Evolutionary conservation across 139 green algal species (phyloP), one percentile per base, ranked within the genome.

Genomic region (Trebouxia sp.): DNA sequence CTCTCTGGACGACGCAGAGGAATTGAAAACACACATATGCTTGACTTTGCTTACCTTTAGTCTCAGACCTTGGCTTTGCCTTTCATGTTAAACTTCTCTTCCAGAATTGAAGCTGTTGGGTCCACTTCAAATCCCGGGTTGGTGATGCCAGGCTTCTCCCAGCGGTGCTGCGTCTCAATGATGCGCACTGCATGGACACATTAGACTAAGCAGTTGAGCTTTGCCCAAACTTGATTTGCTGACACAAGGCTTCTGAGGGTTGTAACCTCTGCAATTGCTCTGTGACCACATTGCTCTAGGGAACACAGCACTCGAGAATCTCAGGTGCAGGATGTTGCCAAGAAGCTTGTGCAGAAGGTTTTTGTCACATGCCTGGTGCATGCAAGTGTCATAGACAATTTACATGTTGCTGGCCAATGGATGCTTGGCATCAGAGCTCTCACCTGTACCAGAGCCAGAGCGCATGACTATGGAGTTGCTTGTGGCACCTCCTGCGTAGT

Each of bases 391-490:
- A 72, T 38, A 22, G n/a, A n/a, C 47, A 79, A 56, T 14, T 6
- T 41, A 26, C 51, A 38, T 11, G 12, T 0, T 35, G n/a, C 17
- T n/a, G 43, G 22, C 17, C 55, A 45, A 28, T 32, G 39, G 6
- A 12, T 79, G 8, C 17, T 11, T 69, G 50, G 37, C 55, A 69
- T 20, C 3, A 39, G 45, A 30, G 22, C 35, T 37, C 78, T 35
- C 70, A 87, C 87, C 87, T 51, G 92, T 97, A 51, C 92, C 89
- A 51, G 83, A 91, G 70, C 89, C 84, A 66, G 79, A 81, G 37
- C 93, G 87, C 93, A 97, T 95, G 30, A 97, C 92, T 9, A 96
- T 85, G n/a, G 82, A 91, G 87, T 92, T 92, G 70, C 90, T 95
- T 24, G 86, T 84, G 14, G 92, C 91, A 35, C 92, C 93, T 26